Evolutionary conservation across 2,329 filamentous ascomycete species (phyloP).

Genomic region (Aspergillus calidoustus): DNA sequence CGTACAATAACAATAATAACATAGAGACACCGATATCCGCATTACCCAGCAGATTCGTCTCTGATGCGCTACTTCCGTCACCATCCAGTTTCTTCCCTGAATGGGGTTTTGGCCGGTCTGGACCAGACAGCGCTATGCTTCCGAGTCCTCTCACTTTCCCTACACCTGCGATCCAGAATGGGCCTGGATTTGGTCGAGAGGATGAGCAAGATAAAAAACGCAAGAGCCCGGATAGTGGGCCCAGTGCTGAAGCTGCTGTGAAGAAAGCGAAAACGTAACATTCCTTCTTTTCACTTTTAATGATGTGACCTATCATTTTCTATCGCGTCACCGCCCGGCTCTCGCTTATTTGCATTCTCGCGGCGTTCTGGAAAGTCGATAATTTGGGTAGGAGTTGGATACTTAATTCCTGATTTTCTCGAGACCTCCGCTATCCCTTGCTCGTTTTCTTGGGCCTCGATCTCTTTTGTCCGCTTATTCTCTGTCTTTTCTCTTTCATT

Average conservation of each 20-base stretch:
- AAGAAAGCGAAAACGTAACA: conserved; percentile 47
- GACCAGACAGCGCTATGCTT: conserved; percentile 77
- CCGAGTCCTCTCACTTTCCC: conserved; percentile 92
- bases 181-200: conserved; percentile 47
- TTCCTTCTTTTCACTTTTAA: neutral
- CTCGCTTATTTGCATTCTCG: conserved; percentile 25
- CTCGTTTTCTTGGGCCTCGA: neutral
- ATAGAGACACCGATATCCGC: conserved; percentile 87
- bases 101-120: conserved; percentile 73
- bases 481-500: conserved; percentile 16
- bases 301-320: conserved; percentile 7
- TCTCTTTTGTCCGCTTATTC: conserved; percentile 1
- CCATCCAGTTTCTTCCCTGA: conserved; percentile 92
- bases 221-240: conserved; percentile 47
- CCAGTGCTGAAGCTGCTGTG: conserved; percentile 35
- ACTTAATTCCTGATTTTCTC: conserved; percentile 9
- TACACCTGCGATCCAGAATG: conserved; percentile 65
- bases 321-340: conserved; percentile 16
- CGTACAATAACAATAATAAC: conserved; percentile 47
- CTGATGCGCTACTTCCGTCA: conserved; percentile 83
- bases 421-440: neutral
- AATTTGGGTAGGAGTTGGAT: conserved; percentile 18
- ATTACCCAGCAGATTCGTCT: conserved; percentile 87
- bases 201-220: conserved; percentile 51
- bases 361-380: conserved; percentile 24